Evolutionary conservation across 176 grass and related monocot species (phyloP).

Genomic region (Sorghum bicolor): DNA sequence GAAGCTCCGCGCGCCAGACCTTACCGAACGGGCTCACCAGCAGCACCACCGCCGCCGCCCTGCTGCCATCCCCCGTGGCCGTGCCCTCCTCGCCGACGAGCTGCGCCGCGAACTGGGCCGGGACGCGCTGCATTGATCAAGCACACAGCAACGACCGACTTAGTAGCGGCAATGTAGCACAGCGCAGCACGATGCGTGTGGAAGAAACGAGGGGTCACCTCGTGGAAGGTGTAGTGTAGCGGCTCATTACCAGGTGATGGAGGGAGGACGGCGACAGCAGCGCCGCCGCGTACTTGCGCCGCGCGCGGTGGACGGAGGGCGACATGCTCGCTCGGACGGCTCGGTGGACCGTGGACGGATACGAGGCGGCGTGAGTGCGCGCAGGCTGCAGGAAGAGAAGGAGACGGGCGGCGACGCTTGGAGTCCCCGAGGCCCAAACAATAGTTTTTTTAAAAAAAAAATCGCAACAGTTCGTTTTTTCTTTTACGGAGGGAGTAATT

Average conservation of each 20-base stretch:
- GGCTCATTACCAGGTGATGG: constrained; percentile 7
- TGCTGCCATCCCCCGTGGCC: background rate
- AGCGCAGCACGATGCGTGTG: background rate
- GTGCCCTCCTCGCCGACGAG: constrained; percentile 8
- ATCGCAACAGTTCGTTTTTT: no score
- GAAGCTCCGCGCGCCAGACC: constrained; percentile 31
- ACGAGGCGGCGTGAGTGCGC: no score
- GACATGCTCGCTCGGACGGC: background rate
- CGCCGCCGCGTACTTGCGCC: constrained; percentile 26
- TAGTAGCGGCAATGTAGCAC: background rate
- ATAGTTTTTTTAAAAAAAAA: no score
- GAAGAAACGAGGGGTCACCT: background rate
- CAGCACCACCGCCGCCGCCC: background rate
- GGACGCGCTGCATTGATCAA: constrained; percentile 4
- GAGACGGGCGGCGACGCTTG: no score
- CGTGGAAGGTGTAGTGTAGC: background rate
- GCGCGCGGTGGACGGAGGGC: background rate
- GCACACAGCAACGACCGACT: no score
- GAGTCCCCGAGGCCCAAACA: no score
- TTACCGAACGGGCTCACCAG: constrained; percentile 36
- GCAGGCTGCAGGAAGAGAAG: no score
- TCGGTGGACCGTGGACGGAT: background rate
- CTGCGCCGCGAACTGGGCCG: constrained; percentile 21
- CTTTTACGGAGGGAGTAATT: no score
- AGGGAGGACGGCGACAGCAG: constrained; percentile 24